Evolutionary conservation across 2,329 filamentous ascomycete species (phyloP).

Genomic region (Zasmidium cellare): DNA sequence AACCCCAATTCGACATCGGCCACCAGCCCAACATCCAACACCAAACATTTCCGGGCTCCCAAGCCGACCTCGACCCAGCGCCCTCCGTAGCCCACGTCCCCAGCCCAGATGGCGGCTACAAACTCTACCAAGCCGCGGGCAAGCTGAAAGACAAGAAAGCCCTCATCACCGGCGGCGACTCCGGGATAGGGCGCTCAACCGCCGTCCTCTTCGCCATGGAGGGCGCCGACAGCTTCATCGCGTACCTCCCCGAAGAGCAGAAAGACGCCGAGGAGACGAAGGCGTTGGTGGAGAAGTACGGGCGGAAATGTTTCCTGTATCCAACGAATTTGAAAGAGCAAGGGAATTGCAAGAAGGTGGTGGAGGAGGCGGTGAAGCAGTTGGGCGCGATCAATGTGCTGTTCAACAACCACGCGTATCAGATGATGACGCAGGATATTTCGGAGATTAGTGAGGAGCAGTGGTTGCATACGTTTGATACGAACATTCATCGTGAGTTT

Average conservation of each 20-base stretch:
- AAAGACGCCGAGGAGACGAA: constrained; percentile 75
- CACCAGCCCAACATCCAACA: constrained; percentile 43
- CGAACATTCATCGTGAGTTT: constrained; percentile 66
- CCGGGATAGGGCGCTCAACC: constrained; percentile 73
- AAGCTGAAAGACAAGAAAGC: constrained; percentile 76
- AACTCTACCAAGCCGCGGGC: constrained; percentile 71
- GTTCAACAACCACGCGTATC: constrained; percentile 70
- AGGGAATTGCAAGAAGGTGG: constrained; percentile 68
- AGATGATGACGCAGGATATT: constrained; percentile 74
- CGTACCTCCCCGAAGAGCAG: constrained; percentile 74
- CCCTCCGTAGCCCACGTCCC: constrained; percentile 67
- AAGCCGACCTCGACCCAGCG: constrained; percentile 57
- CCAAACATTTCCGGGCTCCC: constrained; percentile 54
- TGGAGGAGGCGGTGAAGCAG: constrained; percentile 65
- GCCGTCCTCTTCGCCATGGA: constrained; percentile 80
- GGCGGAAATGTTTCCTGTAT: constrained; percentile 64
- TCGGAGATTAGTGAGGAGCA: constrained; percentile 73
- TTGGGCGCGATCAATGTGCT: constrained; percentile 73
- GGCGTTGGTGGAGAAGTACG: constrained; percentile 65
- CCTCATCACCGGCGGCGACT: constrained; percentile 79
- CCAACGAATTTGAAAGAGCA: constrained; percentile 64
- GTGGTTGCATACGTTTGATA: constrained; percentile 77
- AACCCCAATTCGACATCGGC: constrained; percentile 27
- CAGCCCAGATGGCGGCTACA: constrained; percentile 64
- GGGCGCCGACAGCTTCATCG: constrained; percentile 71